phyloP scores from a whole-genome alignment of 2,329 filamentous ascomycete species.

The Trichophyton rubrum region DNA sequence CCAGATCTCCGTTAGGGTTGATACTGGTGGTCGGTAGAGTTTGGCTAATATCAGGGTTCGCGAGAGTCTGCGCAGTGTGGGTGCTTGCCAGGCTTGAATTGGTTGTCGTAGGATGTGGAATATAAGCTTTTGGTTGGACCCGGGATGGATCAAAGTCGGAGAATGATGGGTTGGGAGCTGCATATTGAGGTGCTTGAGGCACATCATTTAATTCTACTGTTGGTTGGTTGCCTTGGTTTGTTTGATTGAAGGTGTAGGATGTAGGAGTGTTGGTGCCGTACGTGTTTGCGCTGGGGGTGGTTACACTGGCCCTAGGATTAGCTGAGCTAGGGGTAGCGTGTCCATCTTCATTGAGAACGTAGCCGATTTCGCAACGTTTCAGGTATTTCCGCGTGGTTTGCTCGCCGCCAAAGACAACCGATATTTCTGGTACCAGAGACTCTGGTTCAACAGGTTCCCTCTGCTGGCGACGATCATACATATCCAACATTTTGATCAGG shows the following conservation, averaged over 20 bases:
- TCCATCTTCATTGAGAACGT: conserved; percentile 11
- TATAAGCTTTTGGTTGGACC: not conserved
- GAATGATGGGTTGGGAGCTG: not conserved
- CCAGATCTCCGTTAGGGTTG: not conserved
- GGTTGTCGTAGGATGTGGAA: not conserved
- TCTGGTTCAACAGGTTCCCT: conserved; percentile 14
- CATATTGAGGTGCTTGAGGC: not conserved
- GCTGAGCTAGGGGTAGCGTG: not conserved
- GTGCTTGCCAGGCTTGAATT: not conserved
- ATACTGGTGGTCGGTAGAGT: not conserved
- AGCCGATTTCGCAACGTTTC: conserved; percentile 17
- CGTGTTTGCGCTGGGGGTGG: not conserved
- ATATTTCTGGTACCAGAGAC: conserved; percentile 16
- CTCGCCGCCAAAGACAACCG: conserved; percentile 19
- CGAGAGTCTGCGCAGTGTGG: not conserved
- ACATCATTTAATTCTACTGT: not conserved
- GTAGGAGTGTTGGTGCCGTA: not conserved
- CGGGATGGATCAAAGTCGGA: not conserved
- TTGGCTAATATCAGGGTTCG: not conserved
- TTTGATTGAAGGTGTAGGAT: not conserved
- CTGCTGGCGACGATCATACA: conserved; percentile 16
- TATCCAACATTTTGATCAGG: conserved; percentile 18
- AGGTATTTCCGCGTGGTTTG: conserved; percentile 18
- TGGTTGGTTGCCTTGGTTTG: not conserved
- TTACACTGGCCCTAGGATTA: not conserved